Percentiles rank a stretch among this genome's conserved stretches.
phyloP scores from a whole-genome alignment of 2,329 filamentous ascomycete genomes.

The Leptodontidium sp. region DNA sequence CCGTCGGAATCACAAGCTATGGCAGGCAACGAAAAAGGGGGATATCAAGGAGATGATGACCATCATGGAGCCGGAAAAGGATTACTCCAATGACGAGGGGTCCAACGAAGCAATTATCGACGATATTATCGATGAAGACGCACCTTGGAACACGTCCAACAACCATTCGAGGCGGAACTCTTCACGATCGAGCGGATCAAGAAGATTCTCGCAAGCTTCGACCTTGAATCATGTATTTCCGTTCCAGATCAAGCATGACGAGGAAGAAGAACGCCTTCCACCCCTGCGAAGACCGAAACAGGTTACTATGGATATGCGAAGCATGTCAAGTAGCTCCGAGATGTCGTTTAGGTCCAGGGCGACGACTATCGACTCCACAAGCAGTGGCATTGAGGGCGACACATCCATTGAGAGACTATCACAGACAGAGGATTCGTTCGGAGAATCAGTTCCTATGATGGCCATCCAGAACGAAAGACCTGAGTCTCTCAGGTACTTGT shows the following conservation, averaged over 20 bases:
- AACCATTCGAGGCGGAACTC: constrained; percentile 37
- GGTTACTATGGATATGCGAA: constrained; percentile 89
- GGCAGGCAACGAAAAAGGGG: constrained; percentile 85
- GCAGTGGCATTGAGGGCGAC: constrained; percentile 82
- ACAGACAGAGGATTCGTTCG: constrained; percentile 73
- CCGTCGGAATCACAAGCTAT: constrained; percentile 82
- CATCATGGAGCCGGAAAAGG: constrained; percentile 76
- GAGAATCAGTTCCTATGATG: constrained; percentile 91
- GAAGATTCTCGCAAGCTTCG: constrained; percentile 43
- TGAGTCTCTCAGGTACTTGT: constrained; percentile 78
- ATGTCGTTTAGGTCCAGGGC: constrained; percentile 84
- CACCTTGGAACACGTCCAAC: constrained; percentile 42
- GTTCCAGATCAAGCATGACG: constrained; percentile 71
- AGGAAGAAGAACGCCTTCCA: constrained; percentile 50
- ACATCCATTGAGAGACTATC: constrained; percentile 81
- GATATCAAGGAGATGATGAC: constrained; percentile 77
- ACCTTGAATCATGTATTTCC: constrained; percentile 86
- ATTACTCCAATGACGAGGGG: constrained; percentile 42
- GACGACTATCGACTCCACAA: constrained; percentile 77
- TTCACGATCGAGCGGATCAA: constrained; percentile 37
- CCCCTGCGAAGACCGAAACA: constrained; percentile 53
- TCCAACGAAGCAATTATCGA: constrained; percentile 52
- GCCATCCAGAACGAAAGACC: constrained; percentile 77
- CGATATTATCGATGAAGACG: constrained; percentile 55
- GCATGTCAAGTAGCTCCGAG: constrained; percentile 85